phyloP scores from a whole-genome alignment of 1,284 basidiomycete species.

The Boletus sp. region DNA sequence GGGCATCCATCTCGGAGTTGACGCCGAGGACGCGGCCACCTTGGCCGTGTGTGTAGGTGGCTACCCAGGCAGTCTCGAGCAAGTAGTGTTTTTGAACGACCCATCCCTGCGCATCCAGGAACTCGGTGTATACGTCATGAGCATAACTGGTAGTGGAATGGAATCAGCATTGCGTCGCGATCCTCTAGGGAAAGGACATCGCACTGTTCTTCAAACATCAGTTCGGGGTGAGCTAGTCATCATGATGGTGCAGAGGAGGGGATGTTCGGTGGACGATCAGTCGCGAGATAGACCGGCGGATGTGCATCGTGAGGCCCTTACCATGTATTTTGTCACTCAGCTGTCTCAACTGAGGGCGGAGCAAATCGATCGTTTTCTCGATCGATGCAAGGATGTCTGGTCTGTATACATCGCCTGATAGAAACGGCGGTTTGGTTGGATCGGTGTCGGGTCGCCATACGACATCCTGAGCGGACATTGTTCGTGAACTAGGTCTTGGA shows the following conservation, averaged over 20 bases:
- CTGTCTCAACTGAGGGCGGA: slow-evolving; percentile 52
- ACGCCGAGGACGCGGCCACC: slow-evolving; percentile 61
- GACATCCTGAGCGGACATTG: slow-evolving; percentile 23
- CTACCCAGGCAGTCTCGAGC: slow-evolving; percentile 71
- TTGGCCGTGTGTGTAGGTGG: slow-evolving; percentile 53
- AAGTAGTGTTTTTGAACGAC: slow-evolving; percentile 53
- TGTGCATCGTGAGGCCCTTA: slow-evolving; percentile 17
- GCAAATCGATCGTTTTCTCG: slow-evolving; percentile 49
- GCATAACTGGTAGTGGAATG: slow-evolving; percentile 38
- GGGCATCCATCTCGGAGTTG: slow-evolving; percentile 73
- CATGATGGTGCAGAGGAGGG: background rate
- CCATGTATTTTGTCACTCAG: slow-evolving; percentile 74
- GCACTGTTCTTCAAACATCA: slow-evolving; percentile 54
- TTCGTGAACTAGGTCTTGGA: background rate
- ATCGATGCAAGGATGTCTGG: slow-evolving; percentile 51
- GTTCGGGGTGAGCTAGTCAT: slow-evolving; percentile 55
- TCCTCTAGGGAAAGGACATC: slow-evolving; percentile 16
- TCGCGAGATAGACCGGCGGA: background rate
- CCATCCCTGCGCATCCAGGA: slow-evolving; percentile 58
- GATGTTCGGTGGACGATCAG: slow-evolving; percentile 5
- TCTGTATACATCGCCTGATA: slow-evolving; percentile 29
- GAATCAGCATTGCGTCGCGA: slow-evolving; percentile 5
- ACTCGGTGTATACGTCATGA: slow-evolving; percentile 54
- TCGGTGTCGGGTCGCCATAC: slow-evolving; percentile 30
- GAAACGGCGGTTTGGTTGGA: slow-evolving; percentile 17